Conservation (phyloP, 345 rosid species). For the Camelina laxa region DNA sequence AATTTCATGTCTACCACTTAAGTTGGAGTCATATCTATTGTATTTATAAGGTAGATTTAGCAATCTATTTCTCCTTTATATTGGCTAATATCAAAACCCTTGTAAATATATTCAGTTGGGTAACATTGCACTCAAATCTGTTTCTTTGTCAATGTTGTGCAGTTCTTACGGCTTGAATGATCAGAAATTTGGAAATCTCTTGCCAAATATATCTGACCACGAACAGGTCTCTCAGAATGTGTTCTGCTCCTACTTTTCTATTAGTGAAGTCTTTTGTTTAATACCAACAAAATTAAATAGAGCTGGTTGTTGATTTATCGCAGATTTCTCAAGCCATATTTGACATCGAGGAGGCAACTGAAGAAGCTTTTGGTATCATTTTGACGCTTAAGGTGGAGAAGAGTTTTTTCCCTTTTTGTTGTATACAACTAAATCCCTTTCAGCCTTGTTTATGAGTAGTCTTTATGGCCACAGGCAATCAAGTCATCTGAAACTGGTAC, state of each 20-base stretch:
- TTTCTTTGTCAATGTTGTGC: conserved; percentile 33
- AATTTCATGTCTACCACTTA: conserved; percentile 6
- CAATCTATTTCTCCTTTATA: neutral
- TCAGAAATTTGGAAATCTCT: conserved; percentile 73
- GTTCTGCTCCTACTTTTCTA: conserved; percentile 16
- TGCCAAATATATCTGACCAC: conserved; percentile 72
- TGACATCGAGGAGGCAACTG: conserved; percentile 95
- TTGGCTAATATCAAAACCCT: neutral
- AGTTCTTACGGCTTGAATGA: conserved; percentile 88
- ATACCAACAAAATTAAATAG: conserved; percentile 3
- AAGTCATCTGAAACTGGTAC: conserved; percentile 67
- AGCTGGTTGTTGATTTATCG: conserved; percentile 34
- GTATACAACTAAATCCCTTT: conserved; percentile 12
- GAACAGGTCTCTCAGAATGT: conserved; percentile 62
- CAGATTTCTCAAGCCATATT: conserved; percentile 84
- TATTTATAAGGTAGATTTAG: neutral
- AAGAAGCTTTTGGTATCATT: conserved; percentile 80
- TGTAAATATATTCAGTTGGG: conserved; percentile 9
- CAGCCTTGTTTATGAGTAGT: conserved; percentile 26
- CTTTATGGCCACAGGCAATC: conserved; percentile 65
- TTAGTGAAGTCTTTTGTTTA: conserved; percentile 9
- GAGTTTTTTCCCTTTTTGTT: neutral
- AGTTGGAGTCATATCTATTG: conserved; percentile 1
- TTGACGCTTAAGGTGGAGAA: conserved; percentile 65
- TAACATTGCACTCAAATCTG: conserved; percentile 3